Conservation (phyloP, 2,329 filamentous ascomycete species). For the Talaromyces sp. region DNA sequence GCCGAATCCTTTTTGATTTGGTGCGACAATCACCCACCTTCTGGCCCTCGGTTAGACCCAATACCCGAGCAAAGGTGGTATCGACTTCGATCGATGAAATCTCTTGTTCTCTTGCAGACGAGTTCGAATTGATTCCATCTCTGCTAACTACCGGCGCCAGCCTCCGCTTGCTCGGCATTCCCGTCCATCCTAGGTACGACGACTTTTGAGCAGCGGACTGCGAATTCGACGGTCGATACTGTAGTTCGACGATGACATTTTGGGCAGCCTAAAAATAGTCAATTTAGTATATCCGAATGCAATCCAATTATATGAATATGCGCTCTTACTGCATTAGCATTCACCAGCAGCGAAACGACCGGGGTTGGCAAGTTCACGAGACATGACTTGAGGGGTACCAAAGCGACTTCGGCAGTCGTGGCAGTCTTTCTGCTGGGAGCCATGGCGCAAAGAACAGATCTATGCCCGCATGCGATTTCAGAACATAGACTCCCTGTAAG, state of each 20-base stretch:
- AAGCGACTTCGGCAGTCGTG: constrained; percentile 75
- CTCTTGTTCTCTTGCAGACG: constrained; percentile 67
- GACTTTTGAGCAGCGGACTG: constrained; percentile 58
- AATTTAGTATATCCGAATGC: constrained; percentile 19
- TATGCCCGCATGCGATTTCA: not conserved
- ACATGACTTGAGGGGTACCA: constrained; percentile 89
- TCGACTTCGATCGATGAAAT: constrained; percentile 79
- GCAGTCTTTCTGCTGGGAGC: constrained; percentile 50
- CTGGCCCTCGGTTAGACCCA: constrained; percentile 77
- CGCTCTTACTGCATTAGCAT: constrained; percentile 76
- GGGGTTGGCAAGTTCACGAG: constrained; percentile 86
- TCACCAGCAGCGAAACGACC: constrained; percentile 78
- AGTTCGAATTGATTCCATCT: constrained; percentile 65
- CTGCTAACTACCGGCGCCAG: constrained; percentile 68
- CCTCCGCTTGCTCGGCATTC: constrained; percentile 90
- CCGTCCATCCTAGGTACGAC: constrained; percentile 91
- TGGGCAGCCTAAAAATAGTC: constrained; percentile 66
- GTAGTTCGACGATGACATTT: constrained; percentile 93
- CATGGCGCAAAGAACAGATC: constrained; percentile 30
- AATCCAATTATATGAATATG: constrained; percentile 1
- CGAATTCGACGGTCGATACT: constrained; percentile 59
- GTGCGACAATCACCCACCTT: constrained; percentile 53
- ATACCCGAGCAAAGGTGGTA: constrained; percentile 71
- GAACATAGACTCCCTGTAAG: not conserved
- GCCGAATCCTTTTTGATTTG: not conserved